These are phyloP conservation scores for Saccharomycopsis sp. DNA, from an alignment of 805 yeast genomes.

Conservation along the genomic window DNA sequence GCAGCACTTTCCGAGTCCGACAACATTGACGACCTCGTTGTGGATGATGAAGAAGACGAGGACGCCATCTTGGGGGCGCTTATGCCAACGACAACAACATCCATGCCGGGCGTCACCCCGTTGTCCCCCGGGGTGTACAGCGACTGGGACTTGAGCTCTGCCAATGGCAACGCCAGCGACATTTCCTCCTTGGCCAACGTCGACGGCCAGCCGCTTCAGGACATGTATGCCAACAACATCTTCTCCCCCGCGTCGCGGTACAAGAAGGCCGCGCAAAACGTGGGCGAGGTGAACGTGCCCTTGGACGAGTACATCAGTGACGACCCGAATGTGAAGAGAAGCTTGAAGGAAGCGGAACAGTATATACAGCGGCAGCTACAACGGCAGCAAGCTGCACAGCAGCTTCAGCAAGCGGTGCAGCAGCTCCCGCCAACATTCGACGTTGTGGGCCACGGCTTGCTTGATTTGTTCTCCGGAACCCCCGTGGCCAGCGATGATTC, in stretches of 20 bases:
- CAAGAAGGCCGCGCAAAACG: slow-evolving; percentile 4
- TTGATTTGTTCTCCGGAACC: slow-evolving; percentile 11
- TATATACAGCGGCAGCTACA: neutral
- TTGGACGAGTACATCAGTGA: slow-evolving; percentile 14
- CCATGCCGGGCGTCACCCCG: too few relatives aligned
- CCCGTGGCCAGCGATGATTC: too few relatives aligned
- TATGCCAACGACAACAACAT: too few relatives aligned
- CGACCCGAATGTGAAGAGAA: neutral
- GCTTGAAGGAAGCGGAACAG: neutral
- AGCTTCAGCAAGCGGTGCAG: neutral
- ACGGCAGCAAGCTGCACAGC: neutral
- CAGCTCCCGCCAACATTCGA: slow-evolving; percentile 3
- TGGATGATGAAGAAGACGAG: too few relatives aligned
- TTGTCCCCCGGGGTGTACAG: slow-evolving; percentile 17
- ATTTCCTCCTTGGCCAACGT: slow-evolving; percentile 2
- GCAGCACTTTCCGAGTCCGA: too few relatives aligned
- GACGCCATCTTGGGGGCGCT: too few relatives aligned
- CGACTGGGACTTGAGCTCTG: slow-evolving; percentile 20
- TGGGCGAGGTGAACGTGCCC: slow-evolving; percentile 20
- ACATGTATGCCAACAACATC: slow-evolving; percentile 16
- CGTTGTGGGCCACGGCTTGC: slow-evolving; percentile 14
- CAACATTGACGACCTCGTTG: too few relatives aligned
- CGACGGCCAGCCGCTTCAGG: slow-evolving; percentile 12
- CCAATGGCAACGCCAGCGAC: slow-evolving; percentile 8
- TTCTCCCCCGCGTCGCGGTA: slow-evolving; percentile 9